A percentile compares a stretch with the other conserved stretches of the same genome.
These are phyloP conservation scores for Boletus fagicola DNA, from an alignment of 768 basidiomycete genomes.

Conservation along the genomic window DNA sequence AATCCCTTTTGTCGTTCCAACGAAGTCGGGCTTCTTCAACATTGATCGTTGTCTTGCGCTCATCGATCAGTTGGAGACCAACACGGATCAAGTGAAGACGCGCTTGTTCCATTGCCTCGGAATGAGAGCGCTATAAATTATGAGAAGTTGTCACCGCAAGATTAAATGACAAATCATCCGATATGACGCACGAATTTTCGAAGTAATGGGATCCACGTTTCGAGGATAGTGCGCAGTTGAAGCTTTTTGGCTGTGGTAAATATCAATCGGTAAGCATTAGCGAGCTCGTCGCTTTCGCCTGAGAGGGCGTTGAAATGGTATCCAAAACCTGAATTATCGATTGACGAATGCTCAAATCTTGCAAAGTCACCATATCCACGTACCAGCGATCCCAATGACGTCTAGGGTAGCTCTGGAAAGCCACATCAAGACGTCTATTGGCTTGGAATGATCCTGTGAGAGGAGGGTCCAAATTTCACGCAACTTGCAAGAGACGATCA, in stretches of 20 bases:
- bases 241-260: slow-evolving; percentile 54
- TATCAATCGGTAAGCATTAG: slow-evolving; percentile 52
- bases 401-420: slow-evolving; percentile 70
- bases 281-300: slow-evolving; percentile 48
- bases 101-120: slow-evolving; percentile 42
- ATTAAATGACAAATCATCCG: slow-evolving; percentile 1
- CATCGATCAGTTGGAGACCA: slow-evolving; percentile 50
- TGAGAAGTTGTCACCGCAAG: slow-evolving; percentile 7
- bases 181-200: slow-evolving; percentile 44
- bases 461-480: slow-evolving; percentile 42
- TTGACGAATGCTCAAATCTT: background rate
- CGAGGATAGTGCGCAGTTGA: slow-evolving; percentile 50
- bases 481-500: slow-evolving; percentile 34
- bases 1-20: slow-evolving; percentile 15
- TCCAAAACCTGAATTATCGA: slow-evolving; percentile 45
- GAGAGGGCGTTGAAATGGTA: slow-evolving; percentile 54
- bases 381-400: slow-evolving; percentile 71
- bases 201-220: slow-evolving; percentile 57
- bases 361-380: slow-evolving; percentile 2
- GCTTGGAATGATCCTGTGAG: slow-evolving; percentile 18
- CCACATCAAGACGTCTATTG: slow-evolving; percentile 62
- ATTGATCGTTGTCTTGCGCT: slow-evolving; percentile 43
- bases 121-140: slow-evolving; percentile 43
- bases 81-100: slow-evolving; percentile 50
- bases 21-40: slow-evolving; percentile 28